phyloP scores from a whole-genome alignment of 345 rosid genomes.

The Tarenaya hassleriana region DNA sequence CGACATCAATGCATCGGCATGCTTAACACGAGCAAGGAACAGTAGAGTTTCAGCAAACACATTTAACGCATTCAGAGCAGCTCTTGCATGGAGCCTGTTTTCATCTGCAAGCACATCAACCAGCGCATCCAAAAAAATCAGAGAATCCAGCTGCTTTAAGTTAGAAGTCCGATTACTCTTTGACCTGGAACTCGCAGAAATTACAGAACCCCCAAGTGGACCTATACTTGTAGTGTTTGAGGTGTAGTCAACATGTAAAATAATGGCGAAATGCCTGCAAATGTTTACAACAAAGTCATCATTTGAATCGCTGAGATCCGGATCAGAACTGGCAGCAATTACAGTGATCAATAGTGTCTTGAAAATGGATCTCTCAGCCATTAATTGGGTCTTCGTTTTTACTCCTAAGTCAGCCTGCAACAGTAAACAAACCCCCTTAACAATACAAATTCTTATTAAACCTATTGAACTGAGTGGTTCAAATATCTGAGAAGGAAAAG shows the following conservation, averaged over 20 bases:
- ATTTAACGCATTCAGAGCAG: conserved; percentile 76
- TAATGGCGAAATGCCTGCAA: conserved; percentile 92
- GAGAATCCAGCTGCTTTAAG: conserved; percentile 84
- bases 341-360: conserved; percentile 73
- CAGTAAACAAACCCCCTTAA: conserved; percentile 10
- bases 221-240: conserved; percentile 40
- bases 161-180: conserved; percentile 43
- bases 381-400: conserved; percentile 94
- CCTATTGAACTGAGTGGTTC: conserved; percentile 2
- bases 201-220: conserved; percentile 40
- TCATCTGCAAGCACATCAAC: conserved; percentile 92
- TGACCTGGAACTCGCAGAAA: conserved; percentile 57
- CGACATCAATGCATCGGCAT: conserved; percentile 67
- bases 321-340: conserved; percentile 78
- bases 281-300: conserved; percentile 76
- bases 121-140: conserved; percentile 82
- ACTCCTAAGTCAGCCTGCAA: conserved; percentile 92
- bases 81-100: conserved; percentile 81
- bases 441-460: conserved; percentile 3
- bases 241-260: conserved; percentile 57
- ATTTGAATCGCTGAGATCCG: conserved; percentile 60
- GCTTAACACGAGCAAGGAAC: conserved; percentile 83
- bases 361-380: conserved; percentile 97
- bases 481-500: conserved; percentile 5
- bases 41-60: conserved; percentile 81